A percentile compares a stretch with the other conserved stretches of the same genome.
Evolutionary conservation across 1,284 basidiomycete species (phyloP).

Genomic region (Rhodotorula sp.): DNA sequence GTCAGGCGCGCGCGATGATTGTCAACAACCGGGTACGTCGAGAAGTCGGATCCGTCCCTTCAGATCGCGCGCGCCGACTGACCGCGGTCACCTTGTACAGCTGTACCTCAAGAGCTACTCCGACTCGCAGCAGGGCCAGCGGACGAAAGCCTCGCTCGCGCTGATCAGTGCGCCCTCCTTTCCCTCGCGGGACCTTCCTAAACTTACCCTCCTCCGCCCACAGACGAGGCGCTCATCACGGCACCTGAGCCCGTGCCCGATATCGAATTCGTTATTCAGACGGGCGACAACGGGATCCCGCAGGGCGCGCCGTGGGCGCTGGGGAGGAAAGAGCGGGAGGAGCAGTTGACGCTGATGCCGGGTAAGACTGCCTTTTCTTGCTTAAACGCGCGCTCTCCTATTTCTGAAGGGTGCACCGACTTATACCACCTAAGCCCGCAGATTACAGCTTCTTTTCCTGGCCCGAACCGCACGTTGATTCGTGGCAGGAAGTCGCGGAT

Average conservation of each 20-base stretch:
- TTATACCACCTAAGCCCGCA: neutral
- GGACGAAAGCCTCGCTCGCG: conserved; percentile 44
- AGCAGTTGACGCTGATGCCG: conserved; percentile 47
- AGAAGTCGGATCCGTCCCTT: neutral
- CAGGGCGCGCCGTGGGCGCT: conserved; percentile 42
- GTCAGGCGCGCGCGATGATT: conserved; percentile 49
- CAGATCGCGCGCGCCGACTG: neutral
- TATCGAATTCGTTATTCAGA: conserved; percentile 51
- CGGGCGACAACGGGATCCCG: conserved; percentile 46
- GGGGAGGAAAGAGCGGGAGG: conserved; percentile 43
- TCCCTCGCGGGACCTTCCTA: neutral
- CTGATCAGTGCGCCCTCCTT: conserved; percentile 30
- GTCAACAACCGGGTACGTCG: conserved; percentile 47
- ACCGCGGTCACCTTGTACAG: conserved; percentile 15
- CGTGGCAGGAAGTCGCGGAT: conserved; percentile 47
- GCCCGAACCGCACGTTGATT: conserved; percentile 50
- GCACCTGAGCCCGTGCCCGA: conserved; percentile 48
- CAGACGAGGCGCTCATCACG: conserved; percentile 46
- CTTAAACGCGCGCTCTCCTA: neutral
- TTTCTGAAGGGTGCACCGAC: too few relatives aligned
- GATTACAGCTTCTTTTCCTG: conserved; percentile 52
- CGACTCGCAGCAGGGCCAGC: conserved; percentile 37
- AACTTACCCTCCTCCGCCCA: neutral
- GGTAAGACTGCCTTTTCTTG: conserved; percentile 31
- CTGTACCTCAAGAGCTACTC: conserved; percentile 50